Evolutionary conservation across 2,329 filamentous ascomycete species (phyloP).

Genomic region (Botryotinia convoluta): DNA sequence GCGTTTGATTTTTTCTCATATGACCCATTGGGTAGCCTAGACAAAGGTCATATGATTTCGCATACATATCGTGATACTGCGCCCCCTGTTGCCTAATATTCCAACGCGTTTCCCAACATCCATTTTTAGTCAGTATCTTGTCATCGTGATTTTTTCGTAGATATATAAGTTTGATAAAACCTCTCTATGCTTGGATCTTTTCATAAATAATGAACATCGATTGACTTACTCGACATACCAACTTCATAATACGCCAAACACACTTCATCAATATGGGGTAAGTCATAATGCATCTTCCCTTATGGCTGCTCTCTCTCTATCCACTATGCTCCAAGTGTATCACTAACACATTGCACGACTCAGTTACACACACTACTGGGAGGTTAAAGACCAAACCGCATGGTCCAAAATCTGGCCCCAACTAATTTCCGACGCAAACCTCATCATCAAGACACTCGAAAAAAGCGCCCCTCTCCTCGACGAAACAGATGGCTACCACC

Average conservation of each 20-base stretch:
- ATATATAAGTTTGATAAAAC: not conserved
- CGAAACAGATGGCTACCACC: not conserved
- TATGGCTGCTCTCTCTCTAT: not conserved
- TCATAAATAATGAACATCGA: not conserved
- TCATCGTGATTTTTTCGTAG: not conserved
- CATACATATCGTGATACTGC: not conserved
- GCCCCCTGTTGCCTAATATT: not conserved
- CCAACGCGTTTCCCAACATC: not conserved
- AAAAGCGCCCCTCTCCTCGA: not conserved
- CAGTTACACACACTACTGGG: not conserved
- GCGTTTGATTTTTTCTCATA: not conserved
- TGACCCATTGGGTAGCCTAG: not conserved
- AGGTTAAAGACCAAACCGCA: not conserved
- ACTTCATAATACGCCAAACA: not conserved
- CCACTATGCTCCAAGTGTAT: not conserved
- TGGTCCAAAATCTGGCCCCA: not conserved
- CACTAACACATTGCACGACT: not conserved
- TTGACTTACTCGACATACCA: not conserved
- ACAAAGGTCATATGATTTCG: not conserved
- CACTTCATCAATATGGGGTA: not conserved
- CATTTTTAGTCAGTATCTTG: not conserved
- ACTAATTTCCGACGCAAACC: not conserved
- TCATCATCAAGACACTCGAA: not conserved
- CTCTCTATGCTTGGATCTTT: not conserved
- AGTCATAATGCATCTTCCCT: not conserved